Conservation (phyloP, 495 filamentous ascomycete species). For the Pyrenopolyporus hunteri region DNA sequence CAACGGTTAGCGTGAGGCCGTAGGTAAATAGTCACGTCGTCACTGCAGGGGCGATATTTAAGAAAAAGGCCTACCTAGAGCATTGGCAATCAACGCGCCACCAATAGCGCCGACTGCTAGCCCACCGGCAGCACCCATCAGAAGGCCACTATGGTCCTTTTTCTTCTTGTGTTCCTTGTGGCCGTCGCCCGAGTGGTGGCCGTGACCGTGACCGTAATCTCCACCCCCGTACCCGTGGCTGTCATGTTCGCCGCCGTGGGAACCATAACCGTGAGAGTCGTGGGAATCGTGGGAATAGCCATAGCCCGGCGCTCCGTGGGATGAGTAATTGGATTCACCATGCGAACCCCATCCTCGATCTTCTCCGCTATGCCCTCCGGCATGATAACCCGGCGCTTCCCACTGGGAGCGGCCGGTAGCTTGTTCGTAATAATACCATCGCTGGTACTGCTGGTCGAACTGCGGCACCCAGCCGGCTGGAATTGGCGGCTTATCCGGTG, state of each 20-base stretch:
- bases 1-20: slow-evolving; percentile 11
- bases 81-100: slow-evolving; percentile 62
- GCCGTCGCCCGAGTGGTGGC: slow-evolving; percentile 14
- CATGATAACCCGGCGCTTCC: slow-evolving; percentile 55
- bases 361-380: slow-evolving; percentile 10
- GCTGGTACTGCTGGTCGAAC: slow-evolving; percentile 63
- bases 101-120: slow-evolving; percentile 62
- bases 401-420: slow-evolving; percentile 65
- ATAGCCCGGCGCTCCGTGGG: slow-evolving; percentile 25
- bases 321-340: slow-evolving; percentile 21
- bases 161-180: slow-evolving; percentile 53
- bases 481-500: slow-evolving; percentile 58
- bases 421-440: slow-evolving; percentile 66
- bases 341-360: slow-evolving; percentile 25
- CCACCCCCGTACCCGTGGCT: slow-evolving; percentile 18
- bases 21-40: neutral
- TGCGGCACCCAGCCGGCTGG: slow-evolving; percentile 64
- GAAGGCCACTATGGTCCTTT: slow-evolving; percentile 46
- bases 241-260: slow-evolving; percentile 2
- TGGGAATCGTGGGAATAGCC: slow-evolving; percentile 14
- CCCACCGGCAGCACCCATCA: slow-evolving; percentile 59
- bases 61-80: slow-evolving; percentile 51
- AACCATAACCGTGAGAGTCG: slow-evolving; percentile 23
- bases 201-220: slow-evolving; percentile 32
- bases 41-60: neutral